A percentile compares a stretch with the other conserved stretches of the same genome.
phyloP scores from a whole-genome alignment of 305 asterid species.

The Solanum chacoense region DNA sequence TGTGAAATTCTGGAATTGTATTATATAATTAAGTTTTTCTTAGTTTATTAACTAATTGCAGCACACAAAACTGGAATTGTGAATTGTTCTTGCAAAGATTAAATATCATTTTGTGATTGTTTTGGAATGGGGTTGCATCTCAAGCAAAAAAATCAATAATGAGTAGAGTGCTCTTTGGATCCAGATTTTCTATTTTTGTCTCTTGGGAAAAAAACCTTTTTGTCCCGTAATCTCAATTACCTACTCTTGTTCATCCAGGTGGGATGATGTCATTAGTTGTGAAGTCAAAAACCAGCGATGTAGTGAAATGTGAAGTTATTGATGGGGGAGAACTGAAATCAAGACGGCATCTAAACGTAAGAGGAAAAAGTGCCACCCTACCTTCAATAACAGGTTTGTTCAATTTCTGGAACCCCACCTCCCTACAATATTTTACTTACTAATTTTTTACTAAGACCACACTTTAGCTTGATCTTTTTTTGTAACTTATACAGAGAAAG shows the following conservation, averaged over 20 bases:
- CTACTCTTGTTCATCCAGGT: slow-evolving; percentile 31
- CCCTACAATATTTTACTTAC: not conserved
- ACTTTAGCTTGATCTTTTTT: not conserved
- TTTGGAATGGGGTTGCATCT: not conserved
- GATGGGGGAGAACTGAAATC: slow-evolving; percentile 98
- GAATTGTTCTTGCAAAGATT: not conserved
- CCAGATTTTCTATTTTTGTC: not conserved
- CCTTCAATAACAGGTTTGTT: slow-evolving; percentile 87
- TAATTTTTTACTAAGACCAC: not conserved
- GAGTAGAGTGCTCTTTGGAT: not conserved
- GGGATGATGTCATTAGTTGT: slow-evolving; percentile 97
- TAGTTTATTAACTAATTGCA: not conserved
- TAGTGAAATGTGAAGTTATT: slow-evolving; percentile 68
- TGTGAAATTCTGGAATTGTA: not conserved
- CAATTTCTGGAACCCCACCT: not conserved
- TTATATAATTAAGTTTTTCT: not conserved
- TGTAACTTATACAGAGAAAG: slow-evolving; percentile 48
- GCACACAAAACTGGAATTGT: not conserved
- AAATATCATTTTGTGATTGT: not conserved
- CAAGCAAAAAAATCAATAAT: not conserved
- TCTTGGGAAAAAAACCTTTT: not conserved
- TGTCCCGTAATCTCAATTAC: not conserved
- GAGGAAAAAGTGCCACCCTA: slow-evolving; percentile 91
- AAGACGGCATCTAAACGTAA: slow-evolving; percentile 89
- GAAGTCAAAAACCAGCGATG: slow-evolving; percentile 57